Evolutionary conservation across 108 stramenopile genomes (phyloP).

Genomic region (Pseudonitzschia delicatissima): DNA sequence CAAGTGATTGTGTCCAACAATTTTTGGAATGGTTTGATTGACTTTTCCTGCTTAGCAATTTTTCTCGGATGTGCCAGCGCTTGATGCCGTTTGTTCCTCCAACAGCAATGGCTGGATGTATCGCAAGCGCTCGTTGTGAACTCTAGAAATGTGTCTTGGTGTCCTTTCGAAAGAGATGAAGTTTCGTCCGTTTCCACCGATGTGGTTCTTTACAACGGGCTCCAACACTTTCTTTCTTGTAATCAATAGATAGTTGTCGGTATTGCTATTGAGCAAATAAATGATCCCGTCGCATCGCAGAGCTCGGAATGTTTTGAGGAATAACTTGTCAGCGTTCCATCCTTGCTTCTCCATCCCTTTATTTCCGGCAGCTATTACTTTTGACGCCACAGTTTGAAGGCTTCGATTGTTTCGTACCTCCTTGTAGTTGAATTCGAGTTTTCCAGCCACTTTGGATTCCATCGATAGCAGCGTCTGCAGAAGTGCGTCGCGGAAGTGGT

Average conservation of each 20-base stretch:
- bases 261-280: constrained; percentile 42
- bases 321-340: constrained; percentile 1
- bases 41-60: no score
- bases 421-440: constrained; percentile 54
- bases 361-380: constrained; percentile 12
- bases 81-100: not conserved
- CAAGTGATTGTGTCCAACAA: no score
- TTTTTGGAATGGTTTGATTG: no score
- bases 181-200: not conserved
- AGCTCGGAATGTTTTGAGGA: constrained; percentile 46
- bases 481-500: constrained; percentile 66
- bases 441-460: constrained; percentile 33
- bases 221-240: constrained; percentile 47
- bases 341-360: not conserved
- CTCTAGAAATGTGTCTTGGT: constrained; percentile 1
- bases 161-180: not conserved
- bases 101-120: constrained; percentile 1
- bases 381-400: constrained; percentile 21
- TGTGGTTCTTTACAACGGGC: constrained; percentile 27
- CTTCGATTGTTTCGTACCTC: constrained; percentile 34
- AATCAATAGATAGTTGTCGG: constrained; percentile 61
- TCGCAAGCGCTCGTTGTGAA: constrained; percentile 9
- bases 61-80: not conserved
- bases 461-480: constrained; percentile 48
- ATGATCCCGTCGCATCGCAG: constrained; percentile 65